Evolutionary conservation across 1,139 yeast genomes (phyloP), one percentile per base, ranked within the genome.

Genomic region (Zhuliangozyma blackwelliae): DNA sequence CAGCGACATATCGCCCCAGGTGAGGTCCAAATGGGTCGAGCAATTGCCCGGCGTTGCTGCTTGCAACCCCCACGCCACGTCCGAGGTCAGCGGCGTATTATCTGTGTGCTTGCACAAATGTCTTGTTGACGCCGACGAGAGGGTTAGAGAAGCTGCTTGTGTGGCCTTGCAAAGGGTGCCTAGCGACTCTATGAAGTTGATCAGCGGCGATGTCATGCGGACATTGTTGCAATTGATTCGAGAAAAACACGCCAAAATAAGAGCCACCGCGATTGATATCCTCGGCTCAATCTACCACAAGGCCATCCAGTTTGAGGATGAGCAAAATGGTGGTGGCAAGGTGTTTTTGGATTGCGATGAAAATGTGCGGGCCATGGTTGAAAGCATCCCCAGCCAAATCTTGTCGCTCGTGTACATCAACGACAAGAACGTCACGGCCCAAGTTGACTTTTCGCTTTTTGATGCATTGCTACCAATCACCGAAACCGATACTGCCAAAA

Each of bases 361-460:
- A 37, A 65, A 65, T 10, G 50, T 78, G 12, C 63, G 79, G 19
- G 61, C 65, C 4, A 31, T 51, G 27, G 50, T 64, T 7, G 41
- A 44, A 5, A 72, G 75, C 47, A 78, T 88, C 20, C 96, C 96
- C 2, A 77, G 79, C 36, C 73, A 73, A 28, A 59, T 89, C 1
- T 61, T 89, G 38, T 77, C 81, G 13, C 69, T 88, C 36, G 69
- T 84, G 31, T 89, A 86, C 52, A 83, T 89, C 44, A 87, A 88
- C 54, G 90, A 86, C 49, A 71, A 64, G 38, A 68, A 68, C 13
- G 81, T 88, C 36, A 86, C 82, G 40, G 72, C 80, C n/a, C 63
- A 75, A 19, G 84, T 87, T 12, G 96, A 89, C 53, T 46, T 63
- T 3, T 64, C 74, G 1, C 50, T 88, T 7, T 74, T 81, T 49